These are phyloP conservation scores for Salinomyces thailandicus DNA, from an alignment of 2,329 filamentous ascomycete genomes.

Conservation along the genomic window DNA sequence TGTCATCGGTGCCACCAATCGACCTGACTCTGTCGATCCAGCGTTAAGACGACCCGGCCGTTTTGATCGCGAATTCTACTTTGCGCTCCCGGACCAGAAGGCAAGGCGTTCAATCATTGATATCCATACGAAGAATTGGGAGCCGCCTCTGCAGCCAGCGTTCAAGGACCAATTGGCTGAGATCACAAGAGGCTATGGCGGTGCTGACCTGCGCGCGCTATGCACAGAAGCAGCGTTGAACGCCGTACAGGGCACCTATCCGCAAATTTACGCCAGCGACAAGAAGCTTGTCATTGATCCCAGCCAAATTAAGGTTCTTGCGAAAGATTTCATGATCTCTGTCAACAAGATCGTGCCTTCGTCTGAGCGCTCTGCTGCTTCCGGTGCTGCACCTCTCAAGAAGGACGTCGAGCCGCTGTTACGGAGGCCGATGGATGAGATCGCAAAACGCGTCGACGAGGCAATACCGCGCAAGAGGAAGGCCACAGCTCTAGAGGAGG, in stretches of 20 bases:
- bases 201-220: conserved; percentile 84
- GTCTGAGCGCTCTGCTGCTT: conserved; percentile 79
- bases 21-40: conserved; percentile 91
- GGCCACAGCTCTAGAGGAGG: conserved; percentile 82
- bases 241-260: conserved; percentile 87
- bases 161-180: conserved; percentile 81
- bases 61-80: conserved; percentile 97
- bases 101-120: conserved; percentile 79
- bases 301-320: conserved; percentile 70
- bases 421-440: conserved; percentile 57
- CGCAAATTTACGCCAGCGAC: conserved; percentile 86
- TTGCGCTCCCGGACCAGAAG: conserved; percentile 74
- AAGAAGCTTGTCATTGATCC: conserved; percentile 86
- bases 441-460: conserved; percentile 54
- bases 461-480: conserved; percentile 77
- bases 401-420: conserved; percentile 73
- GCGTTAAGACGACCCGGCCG: conserved; percentile 87
- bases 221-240: conserved; percentile 95
- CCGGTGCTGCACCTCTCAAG: conserved; percentile 70
- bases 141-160: conserved; percentile 56
- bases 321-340: conserved; percentile 94
- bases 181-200: conserved; percentile 90
- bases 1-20: conserved; percentile 96
- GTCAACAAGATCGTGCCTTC: conserved; percentile 95
- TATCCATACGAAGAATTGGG: conserved; percentile 93